Evolutionary conservation across 768 basidiomycete genomes (phyloP).

Genomic region (Leccinellum albellum): DNA sequence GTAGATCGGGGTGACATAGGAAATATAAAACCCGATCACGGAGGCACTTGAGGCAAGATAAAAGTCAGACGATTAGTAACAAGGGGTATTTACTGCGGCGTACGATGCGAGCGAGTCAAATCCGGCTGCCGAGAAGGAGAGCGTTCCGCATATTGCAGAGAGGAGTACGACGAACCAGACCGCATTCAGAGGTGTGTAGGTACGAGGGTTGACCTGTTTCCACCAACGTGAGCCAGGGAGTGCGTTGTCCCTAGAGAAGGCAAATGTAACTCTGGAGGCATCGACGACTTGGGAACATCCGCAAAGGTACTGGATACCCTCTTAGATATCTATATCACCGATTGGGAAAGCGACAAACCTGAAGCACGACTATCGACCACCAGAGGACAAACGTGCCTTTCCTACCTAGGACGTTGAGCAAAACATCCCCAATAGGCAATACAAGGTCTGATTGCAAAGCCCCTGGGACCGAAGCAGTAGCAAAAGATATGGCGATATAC

Average conservation of each 20-base stretch:
- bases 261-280: constrained; percentile 46
- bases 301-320: constrained; percentile 33
- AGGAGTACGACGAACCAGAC: constrained; percentile 35
- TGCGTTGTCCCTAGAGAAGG: constrained; percentile 38
- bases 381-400: constrained; percentile 42
- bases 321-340: not conserved
- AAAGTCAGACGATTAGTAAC: not conserved
- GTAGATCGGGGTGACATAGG: constrained; percentile 38
- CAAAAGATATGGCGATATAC: constrained; percentile 42
- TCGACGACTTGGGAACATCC: constrained; percentile 46
- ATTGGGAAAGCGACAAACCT: constrained; percentile 26
- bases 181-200: constrained; percentile 36
- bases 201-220: constrained; percentile 31
- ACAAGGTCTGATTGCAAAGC: constrained; percentile 31
- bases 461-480: constrained; percentile 36
- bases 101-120: constrained; percentile 37
- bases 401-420: constrained; percentile 37
- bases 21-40: constrained; percentile 35
- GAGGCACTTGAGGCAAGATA: constrained; percentile 18
- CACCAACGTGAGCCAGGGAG: constrained; percentile 37
- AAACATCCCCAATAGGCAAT: constrained; percentile 40
- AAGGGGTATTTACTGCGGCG: not conserved
- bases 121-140: constrained; percentile 33
- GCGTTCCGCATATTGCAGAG: constrained; percentile 27
- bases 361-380: constrained; percentile 42